These are phyloP conservation scores for Anastatica hierochuntica DNA, from an alignment of 345 rosid genomes.

Conservation along the genomic window DNA sequence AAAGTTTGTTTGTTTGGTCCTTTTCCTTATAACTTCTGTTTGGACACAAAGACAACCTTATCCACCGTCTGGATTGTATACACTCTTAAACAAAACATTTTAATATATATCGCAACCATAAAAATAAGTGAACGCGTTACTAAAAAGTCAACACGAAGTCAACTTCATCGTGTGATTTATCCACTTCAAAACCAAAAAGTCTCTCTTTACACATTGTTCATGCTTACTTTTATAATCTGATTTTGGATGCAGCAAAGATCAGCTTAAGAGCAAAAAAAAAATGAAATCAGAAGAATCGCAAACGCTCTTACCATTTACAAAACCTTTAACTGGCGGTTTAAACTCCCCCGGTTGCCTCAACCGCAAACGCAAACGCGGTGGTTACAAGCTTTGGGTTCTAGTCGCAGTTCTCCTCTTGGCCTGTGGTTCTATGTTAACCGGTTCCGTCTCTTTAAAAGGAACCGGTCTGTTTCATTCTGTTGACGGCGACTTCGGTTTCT, in stretches of 20 bases:
- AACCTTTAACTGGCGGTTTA: not conserved
- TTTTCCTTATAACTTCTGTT: constrained; percentile 11
- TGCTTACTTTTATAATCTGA: not conserved
- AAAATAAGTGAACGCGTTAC: constrained; percentile 7
- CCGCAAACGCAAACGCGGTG: constrained; percentile 9
- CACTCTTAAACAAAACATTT: not conserved
- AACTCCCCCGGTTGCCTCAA: not conserved
- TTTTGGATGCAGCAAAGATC: not conserved
- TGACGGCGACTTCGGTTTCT: constrained; percentile 27
- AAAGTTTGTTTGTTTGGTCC: too few species aligned
- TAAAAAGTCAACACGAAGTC: constrained; percentile 17
- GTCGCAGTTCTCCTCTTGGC: constrained; percentile 64
- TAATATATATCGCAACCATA: not conserved
- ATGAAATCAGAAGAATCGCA: constrained; percentile 32
- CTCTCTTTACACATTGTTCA: constrained; percentile 15
- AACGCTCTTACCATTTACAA: constrained; percentile 19
- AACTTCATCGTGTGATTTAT: not conserved
- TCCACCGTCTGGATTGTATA: constrained; percentile 15
- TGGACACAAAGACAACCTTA: not conserved
- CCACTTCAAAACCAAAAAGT: constrained; percentile 4
- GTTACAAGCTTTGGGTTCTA: constrained; percentile 64
- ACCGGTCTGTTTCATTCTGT: constrained; percentile 34
- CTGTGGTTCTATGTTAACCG: constrained; percentile 73
- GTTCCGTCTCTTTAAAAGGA: constrained; percentile 72
- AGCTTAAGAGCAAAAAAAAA: not conserved